Percentiles rank a stretch among this genome's conserved stretches.
Evolutionary conservation across 441 rosid species (phyloP).

Genomic region (Bruguiera hainesii): DNA sequence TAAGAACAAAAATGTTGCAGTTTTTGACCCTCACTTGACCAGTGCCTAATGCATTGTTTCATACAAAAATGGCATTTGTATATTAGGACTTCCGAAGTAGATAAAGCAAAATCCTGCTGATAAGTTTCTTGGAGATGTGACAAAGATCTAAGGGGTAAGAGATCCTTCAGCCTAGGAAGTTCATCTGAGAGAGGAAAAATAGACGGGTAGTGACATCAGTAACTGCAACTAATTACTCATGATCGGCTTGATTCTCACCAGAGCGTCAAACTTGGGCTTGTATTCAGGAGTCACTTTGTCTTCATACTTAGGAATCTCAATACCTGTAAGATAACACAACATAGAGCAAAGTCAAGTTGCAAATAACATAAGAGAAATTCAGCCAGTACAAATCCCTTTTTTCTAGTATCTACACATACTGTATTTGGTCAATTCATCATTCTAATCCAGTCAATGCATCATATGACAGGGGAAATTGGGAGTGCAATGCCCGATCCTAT

Average conservation of each 20-base stretch:
- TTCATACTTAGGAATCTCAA: conserved; percentile 77
- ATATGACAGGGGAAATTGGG: too few relatives aligned
- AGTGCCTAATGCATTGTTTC: too few relatives aligned
- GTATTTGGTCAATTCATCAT: too few relatives aligned
- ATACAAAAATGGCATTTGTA: not conserved
- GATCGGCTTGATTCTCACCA: conserved; percentile 45
- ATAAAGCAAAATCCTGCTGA: too few relatives aligned
- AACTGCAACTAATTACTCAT: not conserved
- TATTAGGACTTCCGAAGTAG: not conserved
- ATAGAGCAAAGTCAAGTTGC: not conserved
- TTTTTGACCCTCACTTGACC: too few relatives aligned
- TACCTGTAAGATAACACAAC: conserved; percentile 32
- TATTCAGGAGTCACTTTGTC: conserved; percentile 82
- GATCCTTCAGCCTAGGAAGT: not conserved
- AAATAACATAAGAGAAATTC: not conserved
- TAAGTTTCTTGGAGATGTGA: not conserved
- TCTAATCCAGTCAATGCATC: too few relatives aligned
- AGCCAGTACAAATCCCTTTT: not conserved
- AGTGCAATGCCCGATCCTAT: too few relatives aligned
- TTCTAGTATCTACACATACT: too few relatives aligned
- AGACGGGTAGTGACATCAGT: not conserved
- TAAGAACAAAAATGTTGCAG: not conserved
- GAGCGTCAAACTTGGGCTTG: conserved; percentile 79
- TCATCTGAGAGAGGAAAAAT: not conserved
- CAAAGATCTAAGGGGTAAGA: not conserved